Evolutionary conservation across 2,329 filamentous ascomycete species (phyloP).

Genomic region (Dryadomyces quercus-mongolicae): DNA sequence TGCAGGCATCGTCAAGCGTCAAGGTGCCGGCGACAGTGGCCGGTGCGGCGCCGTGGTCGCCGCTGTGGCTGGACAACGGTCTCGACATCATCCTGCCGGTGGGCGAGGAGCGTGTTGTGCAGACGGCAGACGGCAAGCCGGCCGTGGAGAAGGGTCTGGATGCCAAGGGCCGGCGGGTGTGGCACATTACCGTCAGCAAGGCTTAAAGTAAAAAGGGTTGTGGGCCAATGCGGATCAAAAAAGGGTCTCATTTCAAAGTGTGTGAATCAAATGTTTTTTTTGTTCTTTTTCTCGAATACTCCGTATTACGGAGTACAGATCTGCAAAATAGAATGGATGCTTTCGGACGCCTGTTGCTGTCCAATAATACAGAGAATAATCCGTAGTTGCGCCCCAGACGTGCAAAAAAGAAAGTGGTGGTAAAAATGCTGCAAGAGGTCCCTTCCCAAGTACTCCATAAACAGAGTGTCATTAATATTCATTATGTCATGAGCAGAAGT

Average conservation of each 20-base stretch:
- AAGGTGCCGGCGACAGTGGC: conserved; percentile 5
- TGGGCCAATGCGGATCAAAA: neutral
- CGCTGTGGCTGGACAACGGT: conserved; percentile 17
- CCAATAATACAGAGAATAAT: too few species aligned
- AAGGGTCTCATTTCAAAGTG: neutral
- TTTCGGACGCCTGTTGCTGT: too few species aligned
- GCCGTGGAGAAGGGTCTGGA: conserved; percentile 9
- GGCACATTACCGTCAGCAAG: conserved; percentile 3
- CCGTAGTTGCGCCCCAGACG: too few species aligned
- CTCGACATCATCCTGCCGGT: conserved; percentile 18
- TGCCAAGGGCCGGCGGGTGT: conserved; percentile 9
- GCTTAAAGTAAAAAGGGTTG: neutral
- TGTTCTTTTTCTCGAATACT: too few species aligned
- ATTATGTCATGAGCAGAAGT: too few species aligned
- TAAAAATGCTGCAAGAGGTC: too few species aligned
- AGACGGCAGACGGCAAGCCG: neutral
- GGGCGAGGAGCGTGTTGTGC: conserved; percentile 18
- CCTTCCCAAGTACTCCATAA: too few species aligned
- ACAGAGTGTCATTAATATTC: too few species aligned
- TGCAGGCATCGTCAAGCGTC: conserved; percentile 8
- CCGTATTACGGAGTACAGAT: too few species aligned
- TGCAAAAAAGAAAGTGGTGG: too few species aligned
- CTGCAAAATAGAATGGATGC: too few species aligned
- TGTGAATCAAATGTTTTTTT: neutral
- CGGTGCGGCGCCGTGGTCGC: conserved; percentile 14